Base-by-base conservation (phyloP, 2,329 filamentous ascomycete genomes). In the Leptographium galeiforme region DNA sequence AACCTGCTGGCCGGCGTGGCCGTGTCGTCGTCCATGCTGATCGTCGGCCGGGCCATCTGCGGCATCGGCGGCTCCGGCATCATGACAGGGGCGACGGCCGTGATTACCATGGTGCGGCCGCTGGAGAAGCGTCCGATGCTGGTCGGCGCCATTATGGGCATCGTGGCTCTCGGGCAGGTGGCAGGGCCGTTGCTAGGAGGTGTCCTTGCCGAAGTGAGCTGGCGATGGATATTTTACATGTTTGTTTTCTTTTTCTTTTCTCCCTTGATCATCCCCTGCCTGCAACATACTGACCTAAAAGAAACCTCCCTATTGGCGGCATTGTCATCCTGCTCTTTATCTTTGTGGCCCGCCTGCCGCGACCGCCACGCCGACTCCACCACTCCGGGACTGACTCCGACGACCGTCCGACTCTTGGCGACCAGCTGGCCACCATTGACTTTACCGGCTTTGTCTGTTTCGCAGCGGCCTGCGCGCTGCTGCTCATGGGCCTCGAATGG, bases 91-190 rank as follows among this genome's bases (percentile, higher is more conserved):
- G 69, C 70, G 44, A 70, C 75, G 25, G 70, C 75, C 43, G 73
- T 77, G 49, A 63, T 77, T 53, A 66, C 66, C 12, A 67, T 71
- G 43, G 68, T 70, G 7, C 73, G 81, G 48, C 77, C 78, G 6
- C 68, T 81, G 10, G 64, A 71, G 8, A 75, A 77, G 59, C 68
- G 78, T 36, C 78, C 73, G 8, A 63, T 77, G 34, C 76, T 74
- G 30, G 77, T 77, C 52, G 77, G 77, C 32, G 62, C 79, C 43
- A 69, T 80, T 43, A 74, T 74, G 12, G 74, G 70, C 50, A 77
- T 79, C 67, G 81, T 74, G 64, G 78, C 77, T 16, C 70, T 82
- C 50, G 76, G 61, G 8, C 57, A 57, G 33, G 73, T 77, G 8
- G 70, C 71, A 4, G 75, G 74, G 0, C 75, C 75, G 8, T 61